phyloP scores from a whole-genome alignment of 2,329 filamentous ascomycete species.

The Furcasterigmium furcatum region DNA sequence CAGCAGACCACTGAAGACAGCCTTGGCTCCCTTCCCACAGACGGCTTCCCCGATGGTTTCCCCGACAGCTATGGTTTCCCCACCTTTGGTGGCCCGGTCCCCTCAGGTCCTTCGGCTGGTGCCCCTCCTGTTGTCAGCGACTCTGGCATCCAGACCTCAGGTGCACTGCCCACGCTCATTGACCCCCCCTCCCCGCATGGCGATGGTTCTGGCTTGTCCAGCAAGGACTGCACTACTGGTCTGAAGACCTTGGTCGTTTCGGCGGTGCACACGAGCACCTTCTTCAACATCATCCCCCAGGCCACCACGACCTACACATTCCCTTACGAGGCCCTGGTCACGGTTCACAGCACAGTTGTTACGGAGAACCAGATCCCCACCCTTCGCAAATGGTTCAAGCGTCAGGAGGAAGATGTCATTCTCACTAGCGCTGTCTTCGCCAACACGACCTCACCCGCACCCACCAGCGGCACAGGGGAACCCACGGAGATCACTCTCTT shows the following conservation, averaged over 20 bases:
- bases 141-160: neutral
- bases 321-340: conserved; percentile 11
- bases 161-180: neutral
- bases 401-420: neutral
- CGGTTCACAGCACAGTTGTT: conserved; percentile 5
- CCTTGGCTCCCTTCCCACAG: neutral
- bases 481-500: conserved; percentile 14
- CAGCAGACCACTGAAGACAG: neutral
- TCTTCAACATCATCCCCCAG: conserved; percentile 33
- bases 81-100: neutral
- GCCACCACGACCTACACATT: conserved; percentile 34
- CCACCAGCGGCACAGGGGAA: conserved; percentile 10
- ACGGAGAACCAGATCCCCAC: neutral
- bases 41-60: too few relatives aligned
- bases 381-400: neutral
- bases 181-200: neutral
- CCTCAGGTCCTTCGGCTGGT: neutral
- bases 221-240: neutral
- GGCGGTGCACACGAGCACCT: conserved; percentile 29
- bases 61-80: conserved; percentile 1
- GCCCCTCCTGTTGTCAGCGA: neutral
- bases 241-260: conserved; percentile 4
- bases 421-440: neutral
- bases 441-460: neutral
- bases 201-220: neutral